Percentiles rank a stretch among this genome's conserved stretches.
phyloP scores from a whole-genome alignment of 305 asterid genomes.

The Fraxinus albicans region DNA sequence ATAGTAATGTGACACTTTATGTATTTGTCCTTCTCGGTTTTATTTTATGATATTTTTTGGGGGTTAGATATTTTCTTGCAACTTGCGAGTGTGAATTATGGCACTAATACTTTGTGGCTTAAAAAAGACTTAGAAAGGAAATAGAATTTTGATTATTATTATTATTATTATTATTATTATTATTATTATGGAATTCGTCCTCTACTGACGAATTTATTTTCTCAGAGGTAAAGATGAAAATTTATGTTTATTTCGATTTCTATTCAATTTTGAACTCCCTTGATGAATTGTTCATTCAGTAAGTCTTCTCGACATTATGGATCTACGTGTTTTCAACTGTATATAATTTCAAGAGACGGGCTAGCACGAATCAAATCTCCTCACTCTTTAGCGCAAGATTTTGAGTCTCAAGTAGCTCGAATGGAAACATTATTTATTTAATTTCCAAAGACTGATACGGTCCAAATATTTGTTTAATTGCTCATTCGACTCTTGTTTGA shows the following conservation, averaged over 20 bases:
- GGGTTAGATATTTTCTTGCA: not conserved
- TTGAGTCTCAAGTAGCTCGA: not conserved
- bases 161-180: too few species aligned
- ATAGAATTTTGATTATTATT: not conserved
- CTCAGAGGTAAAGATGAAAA: not conserved
- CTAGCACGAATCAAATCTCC: not conserved
- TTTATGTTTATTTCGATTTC: too few species aligned
- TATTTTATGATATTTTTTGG: not conserved
- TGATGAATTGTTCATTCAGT: not conserved
- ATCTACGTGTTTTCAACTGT: not conserved
- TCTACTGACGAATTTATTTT: not conserved
- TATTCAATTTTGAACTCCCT: too few species aligned
- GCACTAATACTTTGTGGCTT: not conserved
- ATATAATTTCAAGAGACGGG: not conserved
- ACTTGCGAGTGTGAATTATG: not conserved
- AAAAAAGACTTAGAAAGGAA: not conserved
- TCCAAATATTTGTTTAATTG: too few species aligned
- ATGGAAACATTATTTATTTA: too few species aligned
- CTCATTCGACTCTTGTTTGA: not conserved
- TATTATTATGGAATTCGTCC: not conserved
- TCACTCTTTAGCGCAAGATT: not conserved
- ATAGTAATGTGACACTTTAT: slow-evolving; percentile 1
- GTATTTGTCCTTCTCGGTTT: not conserved
- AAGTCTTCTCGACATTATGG: not conserved
- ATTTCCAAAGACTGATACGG: not conserved